phyloP scores from a whole-genome alignment of 257 asterid genomes.

The Petrea volubilis region DNA sequence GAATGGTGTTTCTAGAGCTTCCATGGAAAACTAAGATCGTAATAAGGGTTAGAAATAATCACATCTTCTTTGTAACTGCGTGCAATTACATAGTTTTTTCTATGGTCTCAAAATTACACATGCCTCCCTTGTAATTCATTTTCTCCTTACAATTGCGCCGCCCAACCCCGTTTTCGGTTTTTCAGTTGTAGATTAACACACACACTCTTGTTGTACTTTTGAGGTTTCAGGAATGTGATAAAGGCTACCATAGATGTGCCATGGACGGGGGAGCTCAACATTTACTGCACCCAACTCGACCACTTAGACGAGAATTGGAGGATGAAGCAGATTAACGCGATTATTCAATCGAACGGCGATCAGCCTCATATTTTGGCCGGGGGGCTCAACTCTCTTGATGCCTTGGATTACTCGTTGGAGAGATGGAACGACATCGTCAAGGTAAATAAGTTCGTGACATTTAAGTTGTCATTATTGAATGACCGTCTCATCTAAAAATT shows the following conservation, averaged over 20 bases:
- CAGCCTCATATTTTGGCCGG: constrained; percentile 81
- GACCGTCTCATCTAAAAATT: neutral
- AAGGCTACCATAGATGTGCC: constrained; percentile 87
- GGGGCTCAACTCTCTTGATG: constrained; percentile 86
- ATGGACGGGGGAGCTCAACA: constrained; percentile 70
- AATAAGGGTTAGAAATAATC: too few relatives aligned
- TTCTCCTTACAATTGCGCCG: too few relatives aligned
- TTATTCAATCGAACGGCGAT: constrained; percentile 65
- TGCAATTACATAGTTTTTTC: too few relatives aligned
- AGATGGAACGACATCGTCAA: constrained; percentile 87
- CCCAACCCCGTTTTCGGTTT: too few relatives aligned
- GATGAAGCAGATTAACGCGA: constrained; percentile 75
- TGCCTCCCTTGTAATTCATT: too few relatives aligned
- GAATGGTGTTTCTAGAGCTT: too few relatives aligned
- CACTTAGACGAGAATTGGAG: constrained; percentile 90
- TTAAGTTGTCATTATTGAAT: too few relatives aligned
- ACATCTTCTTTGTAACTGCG: too few relatives aligned
- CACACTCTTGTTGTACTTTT: too few relatives aligned
- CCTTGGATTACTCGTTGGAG: constrained; percentile 77
- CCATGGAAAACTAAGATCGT: too few relatives aligned
- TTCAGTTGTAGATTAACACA: too few relatives aligned
- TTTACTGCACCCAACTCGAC: constrained; percentile 88
- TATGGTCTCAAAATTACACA: too few relatives aligned
- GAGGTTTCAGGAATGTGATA: constrained; percentile 90
- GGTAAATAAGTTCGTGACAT: constrained; percentile 35